Conservation (phyloP, 208 protist species). For the Strigomonas culicis region DNA sequence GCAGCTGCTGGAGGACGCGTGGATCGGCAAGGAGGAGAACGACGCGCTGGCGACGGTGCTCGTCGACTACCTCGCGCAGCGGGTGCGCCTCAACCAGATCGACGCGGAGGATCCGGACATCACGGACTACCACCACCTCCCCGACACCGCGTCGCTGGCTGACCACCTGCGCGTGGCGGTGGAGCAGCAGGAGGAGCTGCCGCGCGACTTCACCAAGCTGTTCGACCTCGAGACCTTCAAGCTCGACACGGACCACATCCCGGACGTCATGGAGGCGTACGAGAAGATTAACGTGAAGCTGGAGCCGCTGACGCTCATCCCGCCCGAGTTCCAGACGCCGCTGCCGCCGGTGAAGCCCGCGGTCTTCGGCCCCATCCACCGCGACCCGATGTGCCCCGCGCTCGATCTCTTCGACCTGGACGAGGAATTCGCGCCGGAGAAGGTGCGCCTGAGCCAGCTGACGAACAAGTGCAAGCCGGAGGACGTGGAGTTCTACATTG, state of each 20-base stretch:
- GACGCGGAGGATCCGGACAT: constrained; percentile 94
- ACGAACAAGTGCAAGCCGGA: constrained; percentile 96
- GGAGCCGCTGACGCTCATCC: constrained; percentile 94
- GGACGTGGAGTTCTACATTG: constrained; percentile 93
- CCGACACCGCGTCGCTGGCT: constrained; percentile 92
- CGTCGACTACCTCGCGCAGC: constrained; percentile 84
- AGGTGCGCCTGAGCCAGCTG: constrained; percentile 91
- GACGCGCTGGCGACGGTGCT: constrained; percentile 79
- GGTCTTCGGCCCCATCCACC: constrained; percentile 92
- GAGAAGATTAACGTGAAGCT: constrained; percentile 92
- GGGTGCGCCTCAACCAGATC: constrained; percentile 91
- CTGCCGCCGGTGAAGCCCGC: constrained; percentile 94
- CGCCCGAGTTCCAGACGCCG: constrained; percentile 94
- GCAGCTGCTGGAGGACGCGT: constrained; percentile 92
- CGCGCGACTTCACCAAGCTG: constrained; percentile 92
- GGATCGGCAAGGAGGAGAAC: constrained; percentile 95
- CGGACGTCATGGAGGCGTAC: constrained; percentile 90
- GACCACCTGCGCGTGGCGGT: constrained; percentile 92
- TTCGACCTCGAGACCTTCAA: constrained; percentile 94
- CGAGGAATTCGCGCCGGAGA: constrained; percentile 95
- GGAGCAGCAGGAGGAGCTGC: constrained; percentile 94
- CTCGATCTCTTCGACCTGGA: constrained; percentile 97
- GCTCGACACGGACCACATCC: constrained; percentile 93
- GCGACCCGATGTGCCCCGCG: constrained; percentile 86
- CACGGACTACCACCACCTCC: constrained; percentile 94